Evolutionary conservation across 768 basidiomycete species (phyloP), one percentile per base, ranked within the genome.

Genomic region (Boletus subcaerulescens): DNA sequence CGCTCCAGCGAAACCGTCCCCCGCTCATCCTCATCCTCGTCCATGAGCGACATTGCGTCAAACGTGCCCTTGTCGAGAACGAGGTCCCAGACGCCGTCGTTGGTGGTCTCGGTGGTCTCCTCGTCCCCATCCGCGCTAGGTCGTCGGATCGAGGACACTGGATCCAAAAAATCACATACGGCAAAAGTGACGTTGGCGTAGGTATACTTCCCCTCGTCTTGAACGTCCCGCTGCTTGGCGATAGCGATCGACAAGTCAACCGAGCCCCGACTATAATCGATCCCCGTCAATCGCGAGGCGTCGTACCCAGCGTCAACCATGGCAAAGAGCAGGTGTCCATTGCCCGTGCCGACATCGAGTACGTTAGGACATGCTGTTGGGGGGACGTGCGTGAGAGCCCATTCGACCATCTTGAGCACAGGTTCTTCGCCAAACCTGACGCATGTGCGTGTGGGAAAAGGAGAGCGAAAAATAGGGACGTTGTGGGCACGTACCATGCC

Each of bases 21-120:
- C 36, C 67, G 61, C 6, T 71, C 76, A 40, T 85, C 83, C 6
- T 71, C 76, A 40, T 85, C 83, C 63, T 82, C 84, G 51, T 77
- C 76, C 47, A 80, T 85, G 38, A 93, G 71, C 0, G 89, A 87
- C 47, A 93, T 91, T 6, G 91, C 90, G 63, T 93, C 91, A 63
- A 84, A 91, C 0, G 91, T 93, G n/a, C 91, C 91, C 67, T 93
- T 93, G 71, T 93, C 91, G 52, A 93, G 65, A 15, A 93, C 65
- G 7, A 92, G 71, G 64, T 91, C 87, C 91, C 91, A 93, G 11
- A 65, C 55, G 3, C 60, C 55, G 5, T 57, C 58, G 18, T 50
- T 41, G 1, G 45, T 35, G 4, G 22, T 22, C 38, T 54, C 58
- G 12, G 10, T 35, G 14, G 3, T 3, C 6, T 14, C 33, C 33